These are phyloP conservation scores for Boletus subparvulus DNA, from an alignment of 768 basidiomycete species.

Conservation along the genomic window DNA sequence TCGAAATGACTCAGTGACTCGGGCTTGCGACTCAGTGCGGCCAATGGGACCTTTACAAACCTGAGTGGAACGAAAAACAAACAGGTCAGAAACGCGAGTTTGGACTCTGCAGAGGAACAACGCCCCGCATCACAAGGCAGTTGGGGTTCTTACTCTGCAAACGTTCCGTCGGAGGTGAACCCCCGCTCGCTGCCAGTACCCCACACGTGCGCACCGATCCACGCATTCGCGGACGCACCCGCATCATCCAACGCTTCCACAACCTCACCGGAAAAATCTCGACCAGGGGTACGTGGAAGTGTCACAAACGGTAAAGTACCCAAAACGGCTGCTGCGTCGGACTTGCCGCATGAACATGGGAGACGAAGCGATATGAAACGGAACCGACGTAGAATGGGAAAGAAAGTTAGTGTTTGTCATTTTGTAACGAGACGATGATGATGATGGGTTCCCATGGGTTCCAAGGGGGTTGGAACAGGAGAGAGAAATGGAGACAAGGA, in stretches of 20 bases:
- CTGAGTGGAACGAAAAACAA: conserved; percentile 6
- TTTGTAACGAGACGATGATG: no score
- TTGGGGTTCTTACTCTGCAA: conserved; percentile 31
- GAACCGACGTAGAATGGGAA: not conserved
- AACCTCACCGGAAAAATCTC: conserved; percentile 37
- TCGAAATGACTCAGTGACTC: conserved; percentile 21
- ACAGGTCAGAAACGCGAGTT: not conserved
- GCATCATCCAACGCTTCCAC: conserved; percentile 30
- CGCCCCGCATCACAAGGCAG: not conserved
- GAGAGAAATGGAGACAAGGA: not conserved
- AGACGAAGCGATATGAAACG: not conserved
- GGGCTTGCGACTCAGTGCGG: conserved; percentile 33
- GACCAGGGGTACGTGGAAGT: conserved; percentile 29
- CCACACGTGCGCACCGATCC: conserved; percentile 35
- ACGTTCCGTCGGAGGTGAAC: conserved; percentile 33
- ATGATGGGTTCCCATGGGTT: no score
- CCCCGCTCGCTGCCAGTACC: conserved; percentile 35
- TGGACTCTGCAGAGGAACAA: not conserved
- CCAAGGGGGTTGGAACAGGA: not conserved
- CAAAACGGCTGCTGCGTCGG: conserved; percentile 30
- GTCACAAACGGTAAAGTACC: conserved; percentile 35
- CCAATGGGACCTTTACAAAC: conserved; percentile 30
- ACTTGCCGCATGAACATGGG: conserved; percentile 11
- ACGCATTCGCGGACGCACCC: conserved; percentile 16
- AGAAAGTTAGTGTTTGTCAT: not conserved